These are phyloP conservation scores for Macrophomina tecta DNA, from an alignment of 2,329 filamentous ascomycete species.

Conservation along the genomic window DNA sequence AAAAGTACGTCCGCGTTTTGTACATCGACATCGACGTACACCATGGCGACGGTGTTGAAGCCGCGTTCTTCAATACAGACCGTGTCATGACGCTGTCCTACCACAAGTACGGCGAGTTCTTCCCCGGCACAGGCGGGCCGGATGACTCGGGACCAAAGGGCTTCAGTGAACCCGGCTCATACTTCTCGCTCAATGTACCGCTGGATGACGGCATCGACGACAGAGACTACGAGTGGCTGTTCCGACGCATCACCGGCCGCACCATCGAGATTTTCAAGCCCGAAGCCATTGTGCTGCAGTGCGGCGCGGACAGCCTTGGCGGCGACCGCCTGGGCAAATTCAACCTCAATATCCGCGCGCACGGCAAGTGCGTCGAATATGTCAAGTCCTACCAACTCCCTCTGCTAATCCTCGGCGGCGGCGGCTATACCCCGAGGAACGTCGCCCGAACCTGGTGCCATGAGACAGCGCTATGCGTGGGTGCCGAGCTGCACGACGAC, in stretches of 20 bases:
- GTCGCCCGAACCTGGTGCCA: constrained; percentile 97
- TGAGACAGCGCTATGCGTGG: constrained; percentile 90
- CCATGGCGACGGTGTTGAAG: constrained; percentile 88
- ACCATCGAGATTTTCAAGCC: constrained; percentile 87
- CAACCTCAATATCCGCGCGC: constrained; percentile 94
- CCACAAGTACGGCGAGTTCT: constrained; percentile 97
- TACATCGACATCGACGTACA: constrained; percentile 97
- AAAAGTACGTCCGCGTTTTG: constrained; percentile 80
- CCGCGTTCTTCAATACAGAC: constrained; percentile 88
- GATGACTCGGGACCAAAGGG: constrained; percentile 84
- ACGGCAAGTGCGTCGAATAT: constrained; percentile 88
- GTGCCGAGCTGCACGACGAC: constrained; percentile 71
- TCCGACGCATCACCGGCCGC: constrained; percentile 78
- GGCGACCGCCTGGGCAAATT: constrained; percentile 94
- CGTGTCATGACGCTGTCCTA: constrained; percentile 93
- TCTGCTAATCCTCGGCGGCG: constrained; percentile 88
- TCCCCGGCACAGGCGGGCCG: constrained; percentile 87
- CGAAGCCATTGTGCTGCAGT: constrained; percentile 90
- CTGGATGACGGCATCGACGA: constrained; percentile 91
- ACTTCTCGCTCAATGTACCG: constrained; percentile 89
- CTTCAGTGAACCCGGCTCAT: constrained; percentile 83
- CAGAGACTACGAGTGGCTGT: constrained; percentile 84
- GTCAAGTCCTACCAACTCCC: constrained; percentile 83
- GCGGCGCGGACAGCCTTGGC: constrained; percentile 91
- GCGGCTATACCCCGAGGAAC: constrained; percentile 95